Percentiles rank a stretch among this genome's conserved stretches.
These are phyloP conservation scores for Eimeria acervulina DNA, from an alignment of 169 alveolate species.

Conservation along the genomic window DNA sequence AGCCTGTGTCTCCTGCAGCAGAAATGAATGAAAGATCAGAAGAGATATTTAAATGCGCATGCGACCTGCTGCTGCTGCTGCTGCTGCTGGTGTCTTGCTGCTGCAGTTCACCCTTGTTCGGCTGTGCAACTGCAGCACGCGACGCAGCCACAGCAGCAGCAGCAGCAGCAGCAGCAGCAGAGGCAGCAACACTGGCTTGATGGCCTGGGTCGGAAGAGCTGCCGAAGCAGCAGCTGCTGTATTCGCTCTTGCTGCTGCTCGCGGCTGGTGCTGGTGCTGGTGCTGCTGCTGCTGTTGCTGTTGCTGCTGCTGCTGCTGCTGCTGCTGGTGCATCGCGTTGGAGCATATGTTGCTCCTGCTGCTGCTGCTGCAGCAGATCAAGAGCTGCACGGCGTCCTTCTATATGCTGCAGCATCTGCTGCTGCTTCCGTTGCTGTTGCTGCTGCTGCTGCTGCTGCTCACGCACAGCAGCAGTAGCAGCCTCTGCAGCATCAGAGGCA, in stretches of 20 bases:
- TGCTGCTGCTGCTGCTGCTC: constrained; percentile 20
- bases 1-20: constrained; percentile 30
- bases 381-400: neutral
- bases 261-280: constrained; percentile 23
- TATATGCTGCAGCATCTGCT: constrained; percentile 4
- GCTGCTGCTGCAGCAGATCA: neutral
- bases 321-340: neutral
- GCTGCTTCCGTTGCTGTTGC: constrained; percentile 8
- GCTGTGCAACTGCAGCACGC: neutral
- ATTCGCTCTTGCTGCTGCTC: neutral
- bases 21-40: neutral
- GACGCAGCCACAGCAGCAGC: constrained; percentile 22
- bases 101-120: neutral
- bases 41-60: neutral
- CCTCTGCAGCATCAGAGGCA: neutral
- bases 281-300: constrained; percentile 45
- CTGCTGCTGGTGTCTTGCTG: constrained; percentile 44
- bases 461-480: constrained; percentile 35
- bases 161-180: constrained; percentile 15
- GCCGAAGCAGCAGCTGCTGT: constrained; percentile 14
- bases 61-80: constrained; percentile 53
- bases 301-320: neutral
- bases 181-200: neutral
- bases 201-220: neutral
- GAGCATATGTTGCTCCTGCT: constrained; percentile 19